phyloP scores from a whole-genome alignment of 2,329 filamentous ascomycete species.

The Cladosporium cucumerinum region DNA sequence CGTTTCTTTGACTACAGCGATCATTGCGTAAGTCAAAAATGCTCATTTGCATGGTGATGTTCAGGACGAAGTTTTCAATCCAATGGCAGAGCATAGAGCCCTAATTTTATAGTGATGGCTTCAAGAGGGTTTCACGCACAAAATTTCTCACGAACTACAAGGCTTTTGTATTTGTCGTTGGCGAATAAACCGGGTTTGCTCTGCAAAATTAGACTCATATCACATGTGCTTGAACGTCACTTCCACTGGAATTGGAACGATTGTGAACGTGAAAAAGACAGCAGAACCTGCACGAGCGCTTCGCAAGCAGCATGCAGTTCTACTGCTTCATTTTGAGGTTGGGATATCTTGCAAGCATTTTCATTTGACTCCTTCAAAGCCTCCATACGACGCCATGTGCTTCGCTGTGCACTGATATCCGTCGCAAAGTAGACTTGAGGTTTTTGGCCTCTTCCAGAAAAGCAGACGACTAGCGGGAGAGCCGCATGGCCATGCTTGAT shows the following conservation, averaged over 20 bases:
- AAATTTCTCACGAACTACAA: not conserved
- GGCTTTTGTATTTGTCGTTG: not conserved
- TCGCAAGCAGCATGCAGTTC: constrained; percentile 1
- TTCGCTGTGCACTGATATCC: constrained; percentile 10
- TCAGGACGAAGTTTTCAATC: not conserved
- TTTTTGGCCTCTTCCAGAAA: constrained; percentile 5
- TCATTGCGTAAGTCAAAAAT: not conserved
- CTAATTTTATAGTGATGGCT: not conserved
- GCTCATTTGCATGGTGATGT: not conserved
- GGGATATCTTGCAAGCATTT: constrained; percentile 13
- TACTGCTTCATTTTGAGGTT: constrained; percentile 3
- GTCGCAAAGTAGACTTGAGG: constrained; percentile 3
- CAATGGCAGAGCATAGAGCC: not conserved
- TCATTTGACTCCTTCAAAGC: constrained; percentile 14
- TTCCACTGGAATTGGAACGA: not conserved
- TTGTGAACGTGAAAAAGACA: not conserved
- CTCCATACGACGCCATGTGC: constrained; percentile 10
- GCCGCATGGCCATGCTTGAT: constrained; percentile 5
- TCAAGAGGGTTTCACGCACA: not conserved
- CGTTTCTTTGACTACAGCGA: not conserved
- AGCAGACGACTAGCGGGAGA: constrained; percentile 1
- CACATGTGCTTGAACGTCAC: not conserved
- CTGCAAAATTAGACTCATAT: no score
- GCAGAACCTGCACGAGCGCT: not conserved
- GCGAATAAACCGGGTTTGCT: not conserved